These are phyloP conservation scores for Sequoia sempervirens DNA, from an alignment of 75 land plant genomes.

Conservation along the genomic window DNA sequence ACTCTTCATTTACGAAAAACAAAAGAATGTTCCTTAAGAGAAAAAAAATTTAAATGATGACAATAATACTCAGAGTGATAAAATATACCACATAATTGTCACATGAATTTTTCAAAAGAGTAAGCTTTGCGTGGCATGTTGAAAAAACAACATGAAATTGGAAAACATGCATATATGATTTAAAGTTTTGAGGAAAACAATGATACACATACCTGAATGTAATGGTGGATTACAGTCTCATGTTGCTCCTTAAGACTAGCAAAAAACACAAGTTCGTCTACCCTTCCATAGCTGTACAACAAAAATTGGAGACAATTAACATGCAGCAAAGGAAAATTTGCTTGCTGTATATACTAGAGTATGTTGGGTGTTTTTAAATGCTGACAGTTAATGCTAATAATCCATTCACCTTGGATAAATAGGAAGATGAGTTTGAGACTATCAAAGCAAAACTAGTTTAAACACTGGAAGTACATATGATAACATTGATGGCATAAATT, in stretches of 20 bases:
- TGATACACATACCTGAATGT: slow-evolving; percentile 66
- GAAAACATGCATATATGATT: neutral
- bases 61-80: neutral
- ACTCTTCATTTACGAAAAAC: neutral
- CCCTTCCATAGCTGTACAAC: slow-evolving; percentile 83
- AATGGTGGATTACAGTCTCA: slow-evolving; percentile 92
- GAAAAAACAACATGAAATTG: neutral
- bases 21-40: neutral
- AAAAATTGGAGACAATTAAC: neutral
- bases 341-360: neutral
- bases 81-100: slow-evolving; percentile 1
- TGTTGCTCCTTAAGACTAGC: slow-evolving; percentile 88
- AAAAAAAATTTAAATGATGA: neutral
- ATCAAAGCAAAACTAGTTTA: neutral
- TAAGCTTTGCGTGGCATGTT: neutral
- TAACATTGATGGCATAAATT: neutral
- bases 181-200: neutral
- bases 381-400: neutral
- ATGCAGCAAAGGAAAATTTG: neutral
- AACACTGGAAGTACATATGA: neutral
- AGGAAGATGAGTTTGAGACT: neutral
- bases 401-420: neutral
- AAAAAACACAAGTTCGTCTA: slow-evolving; percentile 92
- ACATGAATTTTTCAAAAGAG: neutral
- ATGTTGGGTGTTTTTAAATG: neutral